Conservation (phyloP, 768 basidiomycete genomes). For the Amanita jacksonii region DNA sequence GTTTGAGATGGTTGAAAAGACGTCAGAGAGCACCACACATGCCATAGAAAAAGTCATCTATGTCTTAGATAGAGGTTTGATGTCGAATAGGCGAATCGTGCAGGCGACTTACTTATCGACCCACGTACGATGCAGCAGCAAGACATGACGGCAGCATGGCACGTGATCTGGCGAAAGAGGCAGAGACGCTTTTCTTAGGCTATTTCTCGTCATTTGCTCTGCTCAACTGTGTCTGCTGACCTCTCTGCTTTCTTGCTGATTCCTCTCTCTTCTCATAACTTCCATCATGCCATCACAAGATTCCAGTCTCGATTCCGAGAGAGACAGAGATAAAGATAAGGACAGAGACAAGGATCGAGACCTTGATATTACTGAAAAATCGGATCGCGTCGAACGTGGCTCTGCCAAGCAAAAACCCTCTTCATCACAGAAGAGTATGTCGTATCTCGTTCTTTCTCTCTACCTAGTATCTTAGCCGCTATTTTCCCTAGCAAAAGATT, state of each 20-base stretch:
- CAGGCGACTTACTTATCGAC: conserved; percentile 1
- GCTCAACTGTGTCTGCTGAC: not conserved
- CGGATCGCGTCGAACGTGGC: conserved; percentile 16
- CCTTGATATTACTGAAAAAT: conserved; percentile 15
- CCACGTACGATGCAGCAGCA: conserved; percentile 6
- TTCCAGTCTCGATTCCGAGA: conserved; percentile 17
- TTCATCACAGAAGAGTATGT: conserved; percentile 20
- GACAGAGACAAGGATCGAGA: conserved; percentile 18
- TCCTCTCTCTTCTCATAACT: not conserved
- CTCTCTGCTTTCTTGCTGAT: not conserved
- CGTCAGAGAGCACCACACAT: conserved; percentile 5
- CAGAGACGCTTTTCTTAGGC: conserved; percentile 5
- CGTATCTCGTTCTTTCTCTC: conserved; percentile 1
- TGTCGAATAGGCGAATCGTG: not conserved
- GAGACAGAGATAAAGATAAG: conserved; percentile 18
- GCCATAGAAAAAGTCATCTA: conserved; percentile 53
- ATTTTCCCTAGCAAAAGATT: conserved; percentile 55
- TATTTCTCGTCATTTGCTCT: conserved; percentile 6
- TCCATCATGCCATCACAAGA: conserved; percentile 6
- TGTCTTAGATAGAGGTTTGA: no score
- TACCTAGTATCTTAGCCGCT: not conserved
- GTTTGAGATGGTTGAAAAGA: not conserved
- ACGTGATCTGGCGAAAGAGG: conserved; percentile 3
- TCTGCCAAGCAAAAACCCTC: conserved; percentile 20
- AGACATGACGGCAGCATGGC: not conserved